Percentiles rank a stretch among this genome's conserved stretches.
Conservation (phyloP, 2,329 filamentous ascomycete genomes). For the Fusarium xylarioides region DNA sequence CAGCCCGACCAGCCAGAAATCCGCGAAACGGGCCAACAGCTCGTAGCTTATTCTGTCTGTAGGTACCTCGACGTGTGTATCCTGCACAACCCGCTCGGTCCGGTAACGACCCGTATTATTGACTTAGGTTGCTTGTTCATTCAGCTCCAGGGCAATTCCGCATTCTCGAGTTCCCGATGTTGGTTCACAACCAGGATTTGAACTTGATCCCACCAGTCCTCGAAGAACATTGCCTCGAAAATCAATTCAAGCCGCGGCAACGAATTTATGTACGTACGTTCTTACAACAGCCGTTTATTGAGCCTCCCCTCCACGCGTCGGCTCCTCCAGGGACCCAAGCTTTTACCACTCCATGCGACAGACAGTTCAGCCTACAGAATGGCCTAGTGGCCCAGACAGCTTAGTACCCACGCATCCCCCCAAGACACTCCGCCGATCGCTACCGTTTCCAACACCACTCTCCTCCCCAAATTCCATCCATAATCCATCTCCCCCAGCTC, state of each 20-base stretch:
- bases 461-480: slow-evolving; percentile 25
- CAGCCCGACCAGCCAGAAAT: not conserved
- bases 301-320: slow-evolving; percentile 16
- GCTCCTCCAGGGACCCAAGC: slow-evolving; percentile 23
- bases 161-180: not conserved
- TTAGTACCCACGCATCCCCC: slow-evolving; percentile 26
- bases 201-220: not conserved
- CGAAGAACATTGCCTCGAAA: not conserved
- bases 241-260: not conserved
- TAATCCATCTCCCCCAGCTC: slow-evolving; percentile 24
- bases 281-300: not conserved
- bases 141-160: not conserved
- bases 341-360: slow-evolving; percentile 14
- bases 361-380: not conserved
- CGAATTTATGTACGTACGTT: not conserved
- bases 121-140: not conserved
- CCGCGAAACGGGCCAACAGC: not conserved
- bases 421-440: slow-evolving; percentile 28
- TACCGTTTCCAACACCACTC: slow-evolving; percentile 28
- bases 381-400: slow-evolving; percentile 1
- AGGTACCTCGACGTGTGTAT: not conserved
- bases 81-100: not conserved
- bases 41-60: not conserved
- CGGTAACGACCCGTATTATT: not conserved
- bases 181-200: not conserved